Base-by-base conservation (phyloP, 495 filamentous ascomycete genomes). In the Aspergillus incahuasiensis region DNA sequence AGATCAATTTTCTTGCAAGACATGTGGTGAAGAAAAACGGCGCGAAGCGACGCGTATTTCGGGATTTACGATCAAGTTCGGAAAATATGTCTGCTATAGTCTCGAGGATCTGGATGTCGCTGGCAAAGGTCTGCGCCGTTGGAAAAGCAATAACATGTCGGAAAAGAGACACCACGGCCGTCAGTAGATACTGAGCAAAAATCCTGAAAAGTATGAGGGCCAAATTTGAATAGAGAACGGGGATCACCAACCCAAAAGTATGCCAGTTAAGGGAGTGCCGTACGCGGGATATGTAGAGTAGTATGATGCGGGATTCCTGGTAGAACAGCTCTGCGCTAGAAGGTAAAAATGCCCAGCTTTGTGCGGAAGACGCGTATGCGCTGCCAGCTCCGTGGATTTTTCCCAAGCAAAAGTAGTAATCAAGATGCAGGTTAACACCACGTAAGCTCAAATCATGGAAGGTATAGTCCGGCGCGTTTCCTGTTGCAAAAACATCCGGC, bases 361-460 rank as follows among this genome's bases (percentile, higher is more conserved):
- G n/a, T 8, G 44, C 22, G 16, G 22, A 47, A 20, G 45, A 40
- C 11, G 53, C 56, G 25, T 15, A 46, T 5, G 52, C 47, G 30
- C 39, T 52, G 30, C 44, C 61, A 8, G 66, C 63, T 18, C 60
- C 65, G 45, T 69, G 67, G 22, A 72, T 68, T 32, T 59, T 65
- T 3, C 59, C 54, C 1, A 72, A 38, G 25, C 62, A 63, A 40
- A 57, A 62, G 22, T 67, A 69, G 43, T 70, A 70, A 42, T 72
- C 67, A 38, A 69, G 43, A 32, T 68, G 66, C 3, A 69, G 46
- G 25, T 54, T 66, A 4, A 65, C 59, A 4, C 68, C 68, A 0
- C 68, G 62, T 15, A 69, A 45, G 32, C 64, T 66, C n/a, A 69
- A 55, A 52, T 71, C 64, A 19, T 66, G 68, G 18, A 67, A 60